Evolutionary conservation across 352 stramenopile species (phyloP).

Genomic region (Phytophthora cactorum): DNA sequence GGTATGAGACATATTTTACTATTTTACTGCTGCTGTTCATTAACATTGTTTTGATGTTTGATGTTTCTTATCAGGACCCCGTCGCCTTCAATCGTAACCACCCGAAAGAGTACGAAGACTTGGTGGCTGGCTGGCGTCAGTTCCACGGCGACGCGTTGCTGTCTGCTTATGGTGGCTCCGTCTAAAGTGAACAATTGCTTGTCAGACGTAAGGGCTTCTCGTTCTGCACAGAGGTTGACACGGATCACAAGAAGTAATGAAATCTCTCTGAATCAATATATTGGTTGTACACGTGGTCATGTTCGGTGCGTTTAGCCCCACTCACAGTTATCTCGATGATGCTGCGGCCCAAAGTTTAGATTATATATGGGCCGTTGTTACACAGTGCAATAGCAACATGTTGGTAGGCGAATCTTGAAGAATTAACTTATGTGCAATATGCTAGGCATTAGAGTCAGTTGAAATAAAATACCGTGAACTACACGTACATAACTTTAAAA

Average conservation of each 20-base stretch:
- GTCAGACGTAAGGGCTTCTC: not conserved
- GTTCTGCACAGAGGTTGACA: conserved; percentile 3
- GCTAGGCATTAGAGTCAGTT: too few relatives aligned
- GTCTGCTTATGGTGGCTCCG: conserved; percentile 67
- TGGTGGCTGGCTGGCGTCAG: conserved; percentile 80
- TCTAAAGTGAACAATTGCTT: conserved; percentile 47
- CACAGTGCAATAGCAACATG: too few relatives aligned
- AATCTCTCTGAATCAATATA: not conserved
- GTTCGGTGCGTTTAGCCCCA: too few relatives aligned
- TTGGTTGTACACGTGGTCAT: not conserved
- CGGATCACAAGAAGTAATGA: not conserved
- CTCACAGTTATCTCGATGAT: too few relatives aligned
- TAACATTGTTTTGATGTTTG: conserved; percentile 13
- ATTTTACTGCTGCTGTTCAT: not conserved
- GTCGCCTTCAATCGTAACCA: conserved; percentile 86
- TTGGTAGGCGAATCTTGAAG: too few relatives aligned
- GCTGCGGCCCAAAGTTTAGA: too few relatives aligned
- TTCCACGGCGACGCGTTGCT: conserved; percentile 83
- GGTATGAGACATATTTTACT: conserved; percentile 32
- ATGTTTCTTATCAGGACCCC: conserved; percentile 52
- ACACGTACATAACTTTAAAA: not conserved
- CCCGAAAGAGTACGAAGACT: conserved; percentile 78
- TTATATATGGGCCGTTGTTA: too few relatives aligned
- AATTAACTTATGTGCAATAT: too few relatives aligned
- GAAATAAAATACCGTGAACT: too few relatives aligned